Conservation (phyloP, 164 flowering plant species). For the Magnolia kwangsiensis region DNA sequence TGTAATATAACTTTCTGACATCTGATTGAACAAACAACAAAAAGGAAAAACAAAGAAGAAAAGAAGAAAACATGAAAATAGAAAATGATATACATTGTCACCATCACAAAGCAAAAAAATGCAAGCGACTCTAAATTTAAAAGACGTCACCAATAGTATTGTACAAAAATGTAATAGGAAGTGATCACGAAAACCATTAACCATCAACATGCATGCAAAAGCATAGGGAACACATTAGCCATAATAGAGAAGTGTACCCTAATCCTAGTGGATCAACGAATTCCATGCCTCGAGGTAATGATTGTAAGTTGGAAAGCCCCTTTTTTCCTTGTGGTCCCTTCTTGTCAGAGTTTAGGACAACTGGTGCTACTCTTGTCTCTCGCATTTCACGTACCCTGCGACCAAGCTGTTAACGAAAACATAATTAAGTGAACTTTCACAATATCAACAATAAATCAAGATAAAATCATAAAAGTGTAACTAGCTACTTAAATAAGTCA, state of each 20-base stretch:
- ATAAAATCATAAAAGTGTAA: too few relatives aligned
- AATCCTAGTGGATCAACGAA: constrained; percentile 95
- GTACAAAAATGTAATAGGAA: too few relatives aligned
- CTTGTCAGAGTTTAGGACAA: constrained; percentile 45
- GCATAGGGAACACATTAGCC: not conserved
- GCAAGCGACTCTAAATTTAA: too few relatives aligned
- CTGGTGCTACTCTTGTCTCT: constrained; percentile 71
- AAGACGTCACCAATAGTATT: too few relatives aligned
- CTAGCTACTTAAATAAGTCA: not conserved
- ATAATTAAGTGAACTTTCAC: not conserved
- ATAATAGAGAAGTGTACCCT: constrained; percentile 49
- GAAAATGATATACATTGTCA: too few relatives aligned
- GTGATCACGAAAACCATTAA: too few relatives aligned
- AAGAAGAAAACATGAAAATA: not conserved
- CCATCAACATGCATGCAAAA: not conserved
- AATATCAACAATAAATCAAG: too few relatives aligned
- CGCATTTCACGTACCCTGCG: constrained; percentile 98
- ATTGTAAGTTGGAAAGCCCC: constrained; percentile 61
- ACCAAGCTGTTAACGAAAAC: constrained; percentile 53
- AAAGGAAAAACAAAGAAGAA: not conserved
- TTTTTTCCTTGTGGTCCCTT: constrained; percentile 44
- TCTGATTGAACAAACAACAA: not conserved
- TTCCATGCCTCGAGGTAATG: constrained; percentile 95
- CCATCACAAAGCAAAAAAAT: too few relatives aligned
- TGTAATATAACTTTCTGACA: not conserved